These are phyloP conservation scores for Claviceps citrina DNA, from an alignment of 2,329 filamentous ascomycete genomes.

Conservation along the genomic window DNA sequence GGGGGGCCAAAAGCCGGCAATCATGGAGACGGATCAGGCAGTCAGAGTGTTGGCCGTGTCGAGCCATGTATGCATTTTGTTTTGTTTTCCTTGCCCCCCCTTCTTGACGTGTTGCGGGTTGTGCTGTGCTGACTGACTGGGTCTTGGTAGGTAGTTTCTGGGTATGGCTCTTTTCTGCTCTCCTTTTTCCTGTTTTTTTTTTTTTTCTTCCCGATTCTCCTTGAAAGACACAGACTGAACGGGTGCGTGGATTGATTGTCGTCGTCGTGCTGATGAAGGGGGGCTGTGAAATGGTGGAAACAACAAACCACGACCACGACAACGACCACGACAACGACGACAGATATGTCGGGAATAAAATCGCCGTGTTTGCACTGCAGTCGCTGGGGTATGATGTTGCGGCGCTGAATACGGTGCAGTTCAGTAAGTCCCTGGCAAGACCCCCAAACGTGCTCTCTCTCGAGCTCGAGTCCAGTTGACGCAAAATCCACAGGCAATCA, in stretches of 20 bases:
- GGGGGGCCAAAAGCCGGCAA: no score
- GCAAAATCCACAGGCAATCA: slow-evolving; percentile 58
- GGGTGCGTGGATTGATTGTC: no score
- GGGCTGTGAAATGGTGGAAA: background rate
- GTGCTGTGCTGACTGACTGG: background rate
- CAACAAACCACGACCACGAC: no score
- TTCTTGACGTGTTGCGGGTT: background rate
- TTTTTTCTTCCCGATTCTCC: no score
- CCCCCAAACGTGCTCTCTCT: no score
- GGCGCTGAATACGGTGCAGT: slow-evolving; percentile 90
- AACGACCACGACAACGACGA: no score
- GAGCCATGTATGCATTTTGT: slow-evolving; percentile 65
- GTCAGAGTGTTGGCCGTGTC: slow-evolving; percentile 70
- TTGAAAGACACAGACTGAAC: no score
- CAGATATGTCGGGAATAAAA: slow-evolving; percentile 96
- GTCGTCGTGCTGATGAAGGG: background rate
- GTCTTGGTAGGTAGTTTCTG: slow-evolving; percentile 25
- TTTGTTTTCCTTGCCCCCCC: background rate
- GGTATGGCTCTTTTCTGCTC: slow-evolving; percentile 16
- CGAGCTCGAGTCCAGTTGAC: no score
- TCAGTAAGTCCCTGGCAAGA: slow-evolving; percentile 67
- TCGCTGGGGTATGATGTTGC: slow-evolving; percentile 86
- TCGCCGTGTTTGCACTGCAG: slow-evolving; percentile 90
- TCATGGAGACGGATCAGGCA: slow-evolving; percentile 24
- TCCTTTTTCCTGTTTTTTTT: no score